Percentiles rank a stretch among this genome's conserved stretches.
Evolutionary conservation across 2,329 filamentous ascomycete species (phyloP).

Genomic region (Neospermospora avenae): DNA sequence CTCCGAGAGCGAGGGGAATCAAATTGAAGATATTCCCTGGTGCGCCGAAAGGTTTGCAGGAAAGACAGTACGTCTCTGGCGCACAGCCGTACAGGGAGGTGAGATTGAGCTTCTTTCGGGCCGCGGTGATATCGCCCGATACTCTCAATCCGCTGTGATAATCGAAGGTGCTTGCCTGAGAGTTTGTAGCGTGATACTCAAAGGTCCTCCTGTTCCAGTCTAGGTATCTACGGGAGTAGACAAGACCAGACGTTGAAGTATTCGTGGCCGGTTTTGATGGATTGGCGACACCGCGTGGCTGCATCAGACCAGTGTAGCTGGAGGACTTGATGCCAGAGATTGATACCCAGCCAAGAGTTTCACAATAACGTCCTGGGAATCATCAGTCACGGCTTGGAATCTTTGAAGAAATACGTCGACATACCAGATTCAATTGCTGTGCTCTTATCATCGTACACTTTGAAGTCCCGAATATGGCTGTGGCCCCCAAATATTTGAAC

Average conservation of each 20-base stretch:
- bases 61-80: slow-evolving; percentile 75
- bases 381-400: not conserved
- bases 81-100: slow-evolving; percentile 76
- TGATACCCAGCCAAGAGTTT: slow-evolving; percentile 90
- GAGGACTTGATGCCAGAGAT: slow-evolving; percentile 55
- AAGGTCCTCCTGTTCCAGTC: slow-evolving; percentile 87
- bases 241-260: slow-evolving; percentile 25
- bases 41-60: slow-evolving; percentile 68
- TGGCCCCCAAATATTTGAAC: slow-evolving; percentile 91
- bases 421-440: slow-evolving; percentile 75
- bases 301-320: slow-evolving; percentile 24
- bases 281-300: slow-evolving; percentile 35
- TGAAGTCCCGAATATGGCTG: slow-evolving; percentile 80
- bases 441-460: slow-evolving; percentile 70
- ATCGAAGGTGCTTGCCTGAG: slow-evolving; percentile 67
- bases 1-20: slow-evolving; percentile 64
- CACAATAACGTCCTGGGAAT: slow-evolving; percentile 65
- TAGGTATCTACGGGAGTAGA: slow-evolving; percentile 77
- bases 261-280: slow-evolving; percentile 26
- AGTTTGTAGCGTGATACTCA: slow-evolving; percentile 67
- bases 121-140: slow-evolving; percentile 63
- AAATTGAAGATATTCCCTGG: slow-evolving; percentile 69
- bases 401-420: not conserved
- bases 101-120: slow-evolving; percentile 66
- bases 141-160: slow-evolving; percentile 71